Evolutionary conservation across 352 stramenopile species (phyloP), one percentile per base, ranked within the genome.

Genomic region (Pythium insidiosum): DNA sequence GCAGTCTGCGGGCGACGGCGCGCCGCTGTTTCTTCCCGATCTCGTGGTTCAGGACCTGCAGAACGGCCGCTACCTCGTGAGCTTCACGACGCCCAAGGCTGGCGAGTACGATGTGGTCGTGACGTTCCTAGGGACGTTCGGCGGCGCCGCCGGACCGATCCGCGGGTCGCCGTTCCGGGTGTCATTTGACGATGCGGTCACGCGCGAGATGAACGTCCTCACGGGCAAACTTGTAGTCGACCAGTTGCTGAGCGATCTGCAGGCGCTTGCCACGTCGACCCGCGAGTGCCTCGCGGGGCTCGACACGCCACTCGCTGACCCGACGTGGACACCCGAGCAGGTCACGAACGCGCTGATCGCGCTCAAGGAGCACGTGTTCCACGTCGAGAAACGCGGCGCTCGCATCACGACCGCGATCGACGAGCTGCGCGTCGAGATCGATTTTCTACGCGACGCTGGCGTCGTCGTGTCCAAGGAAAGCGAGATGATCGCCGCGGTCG

Each of bases 51-150:
- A 88, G 45, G 94, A 98, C 36, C 63, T 96, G 25, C 48, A 78
- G 9, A 88, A 98, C 45, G 95, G 95, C n/a, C 93, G 80, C 15
- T 98, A 98, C 54, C 53, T 92, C 16, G 88, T 98, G 28, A 92
- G 74, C 29, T 98, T 96, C 54, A 94, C 61, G 9, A 67, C 89
- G 29, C 76, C 81, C 9, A 73, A 65, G 22, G 56, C 78, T 5
- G 92, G 92, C 18, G 71, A 85, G 23, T 97, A 97, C 54, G 62
- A 69, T 13, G 57, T 98, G 12, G 47, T 68, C 35, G 77, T 98
- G 18, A 47, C 83, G n/a, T 98, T 98, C 47, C 61, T 77, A 20
- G 94, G 94, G 0, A 97, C 89, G 11, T 98, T 98, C 53, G 73
- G 86, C 37, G 93, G 92, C 5, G 71, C 73, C 11, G 58, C 74